A percentile compares a stretch with the other conserved stretches of the same genome.
Evolutionary conservation across 805 yeast species (phyloP).

Genomic region (Maudiozyma serrabonitensis): DNA sequence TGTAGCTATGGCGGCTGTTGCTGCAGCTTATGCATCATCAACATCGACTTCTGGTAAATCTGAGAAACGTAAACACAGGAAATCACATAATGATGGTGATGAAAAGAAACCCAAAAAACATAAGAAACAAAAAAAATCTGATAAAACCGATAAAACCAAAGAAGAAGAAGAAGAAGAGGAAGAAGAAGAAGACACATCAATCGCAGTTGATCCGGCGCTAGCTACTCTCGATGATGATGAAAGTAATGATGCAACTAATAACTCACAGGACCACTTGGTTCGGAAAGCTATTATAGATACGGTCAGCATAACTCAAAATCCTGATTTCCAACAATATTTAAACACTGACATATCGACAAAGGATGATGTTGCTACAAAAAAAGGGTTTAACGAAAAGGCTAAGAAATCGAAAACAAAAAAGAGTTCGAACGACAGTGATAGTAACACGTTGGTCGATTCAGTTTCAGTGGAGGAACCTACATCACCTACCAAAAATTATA

Average conservation of each 20-base stretch:
- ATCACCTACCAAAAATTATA: constrained; percentile 8
- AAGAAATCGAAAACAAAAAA: not conserved
- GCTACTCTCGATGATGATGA: constrained; percentile 37
- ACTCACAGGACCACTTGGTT: constrained; percentile 55
- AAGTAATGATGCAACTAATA: constrained; percentile 23
- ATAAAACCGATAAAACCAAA: constrained; percentile 4
- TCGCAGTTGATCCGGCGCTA: constrained; percentile 49
- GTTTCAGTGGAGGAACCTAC: constrained; percentile 1
- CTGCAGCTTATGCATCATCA: constrained; percentile 23
- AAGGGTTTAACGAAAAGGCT: constrained; percentile 1
- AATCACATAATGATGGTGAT: constrained; percentile 8
- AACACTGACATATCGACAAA: constrained; percentile 21
- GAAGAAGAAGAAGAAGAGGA: constrained; percentile 4
- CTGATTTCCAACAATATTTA: constrained; percentile 29
- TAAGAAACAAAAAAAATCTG: constrained; percentile 2
- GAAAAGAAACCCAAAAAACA: constrained; percentile 15
- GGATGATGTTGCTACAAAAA: constrained; percentile 8
- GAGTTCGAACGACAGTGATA: not conserved
- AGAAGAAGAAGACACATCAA: constrained; percentile 5
- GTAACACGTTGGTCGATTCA: constrained; percentile 5
- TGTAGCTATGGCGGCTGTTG: constrained; percentile 28
- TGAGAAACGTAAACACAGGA: constrained; percentile 7
- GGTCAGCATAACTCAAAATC: constrained; percentile 45
- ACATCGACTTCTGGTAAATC: constrained; percentile 1
- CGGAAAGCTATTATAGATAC: constrained; percentile 66